Evolutionary conservation across 164 flowering plant genomes (phyloP), one percentile per base, ranked within the genome.

Genomic region (Cinnamomum micranthum): DNA sequence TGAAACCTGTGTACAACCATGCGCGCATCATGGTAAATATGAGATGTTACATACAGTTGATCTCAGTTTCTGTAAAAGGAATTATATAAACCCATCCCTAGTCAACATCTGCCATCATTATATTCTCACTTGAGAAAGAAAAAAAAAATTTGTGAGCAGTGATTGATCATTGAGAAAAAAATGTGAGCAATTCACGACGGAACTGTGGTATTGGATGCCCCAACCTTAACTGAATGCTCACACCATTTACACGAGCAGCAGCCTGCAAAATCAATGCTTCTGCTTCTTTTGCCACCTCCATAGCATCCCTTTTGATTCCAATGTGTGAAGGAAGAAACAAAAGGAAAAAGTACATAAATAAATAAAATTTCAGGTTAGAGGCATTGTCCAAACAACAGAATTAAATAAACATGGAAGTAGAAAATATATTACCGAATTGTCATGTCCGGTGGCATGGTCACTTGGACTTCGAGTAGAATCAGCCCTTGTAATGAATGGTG

Each of bases 401-500:
- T 50, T 31, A 24, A 35, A 47, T 63, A 28, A 23, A 64, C 20
- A 47, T 47, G 35, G 33, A 11, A 3, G 14, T 23, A 9, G 75
- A 70, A 15, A n/a, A n/a, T 2, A 52, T 27, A 24, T 65, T 86
- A 95, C 97, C 92, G 64, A 28, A 95, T 87, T 71, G 75, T 65
- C 20, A 85, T 78, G 68, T 87, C 84, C 0, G 81, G 78, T 0
- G 92, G 92, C 95, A 91, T 89, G 75, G 90, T 87, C 27, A 95
- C 92, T 78, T 92, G 93, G 33, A 93, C 78, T 76, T 93, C 85
- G 20, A 93, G 92, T 2, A 93, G 66, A 31, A 84, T 76, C 77
- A 83, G 86, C 66, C 92, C 93, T 81, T 85, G 89, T 83, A 95
- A 76, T 35, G 80, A 65, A 81, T 95, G 97, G 67, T 25, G 86